A percentile compares a stretch with the other conserved stretches of the same genome.
phyloP scores from a whole-genome alignment of 371 early-diverging fungal species.

The Blakeslea trispora region DNA sequence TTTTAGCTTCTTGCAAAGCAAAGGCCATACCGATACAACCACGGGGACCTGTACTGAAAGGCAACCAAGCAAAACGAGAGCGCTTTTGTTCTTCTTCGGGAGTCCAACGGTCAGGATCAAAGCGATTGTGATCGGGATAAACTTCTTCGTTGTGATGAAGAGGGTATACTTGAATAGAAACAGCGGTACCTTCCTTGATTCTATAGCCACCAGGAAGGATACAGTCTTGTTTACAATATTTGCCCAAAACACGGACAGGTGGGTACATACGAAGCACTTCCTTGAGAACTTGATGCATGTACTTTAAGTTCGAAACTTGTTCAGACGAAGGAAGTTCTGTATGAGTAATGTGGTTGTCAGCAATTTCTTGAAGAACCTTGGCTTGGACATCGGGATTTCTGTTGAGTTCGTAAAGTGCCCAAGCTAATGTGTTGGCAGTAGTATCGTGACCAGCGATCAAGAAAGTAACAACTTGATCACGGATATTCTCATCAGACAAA shows the following conservation, averaged over 20 bases:
- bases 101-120: constrained; percentile 59
- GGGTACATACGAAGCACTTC: constrained; percentile 57
- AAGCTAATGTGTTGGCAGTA: constrained; percentile 54
- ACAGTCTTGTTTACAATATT: constrained; percentile 55
- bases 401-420: constrained; percentile 47
- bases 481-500: constrained; percentile 53
- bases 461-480: constrained; percentile 63
- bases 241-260: constrained; percentile 47
- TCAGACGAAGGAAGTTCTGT: constrained; percentile 42
- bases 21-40: constrained; percentile 56
- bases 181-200: constrained; percentile 24
- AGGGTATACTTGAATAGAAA: constrained; percentile 30
- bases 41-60: constrained; percentile 54
- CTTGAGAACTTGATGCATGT: constrained; percentile 50
- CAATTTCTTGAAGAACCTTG: constrained; percentile 55
- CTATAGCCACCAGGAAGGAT: constrained; percentile 50
- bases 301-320: constrained; percentile 48
- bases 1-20: constrained; percentile 62
- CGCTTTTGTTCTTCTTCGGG: constrained; percentile 59
- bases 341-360: constrained; percentile 42
- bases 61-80: constrained; percentile 56
- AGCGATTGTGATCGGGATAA: constrained; percentile 48
- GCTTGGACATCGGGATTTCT: constrained; percentile 48
- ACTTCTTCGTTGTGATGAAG: constrained; percentile 52
- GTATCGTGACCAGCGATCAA: constrained; percentile 62